Percentiles rank a stretch among this genome's conserved stretches.
Evolutionary conservation across 345 rosid genomes (phyloP).

Genomic region (Turnera subulata): DNA sequence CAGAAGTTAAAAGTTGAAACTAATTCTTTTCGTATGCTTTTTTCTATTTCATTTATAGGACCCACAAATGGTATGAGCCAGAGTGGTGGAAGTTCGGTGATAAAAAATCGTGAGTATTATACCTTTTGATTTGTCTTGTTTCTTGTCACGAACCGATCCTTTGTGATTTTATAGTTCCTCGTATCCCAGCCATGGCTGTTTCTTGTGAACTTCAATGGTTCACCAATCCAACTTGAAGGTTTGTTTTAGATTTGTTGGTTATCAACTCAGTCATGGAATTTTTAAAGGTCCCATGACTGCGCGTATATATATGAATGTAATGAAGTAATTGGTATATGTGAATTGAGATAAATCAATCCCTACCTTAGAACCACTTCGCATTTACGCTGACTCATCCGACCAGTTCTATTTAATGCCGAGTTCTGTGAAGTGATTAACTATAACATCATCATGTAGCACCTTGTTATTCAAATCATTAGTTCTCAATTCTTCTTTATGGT

Average conservation of each 20-base stretch:
- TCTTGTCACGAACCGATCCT: neutral
- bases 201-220: neutral
- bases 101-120: constrained; percentile 57
- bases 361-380: no score
- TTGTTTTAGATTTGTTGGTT: neutral
- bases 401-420: neutral
- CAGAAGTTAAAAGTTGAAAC: neutral
- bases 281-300: neutral
- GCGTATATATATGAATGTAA: neutral
- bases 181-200: neutral
- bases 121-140: neutral
- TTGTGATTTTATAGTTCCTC: neutral
- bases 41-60: constrained; percentile 34
- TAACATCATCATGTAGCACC: neutral
- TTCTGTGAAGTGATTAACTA: neutral
- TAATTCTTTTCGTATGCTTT: neutral
- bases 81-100: constrained; percentile 98
- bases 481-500: constrained; percentile 9
- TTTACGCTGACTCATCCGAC: no score
- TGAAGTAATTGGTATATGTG: neutral
- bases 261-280: neutral
- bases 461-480: constrained; percentile 2
- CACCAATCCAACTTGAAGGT: neutral
- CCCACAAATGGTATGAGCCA: constrained; percentile 67
- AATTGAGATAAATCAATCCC: no score